Evolutionary conservation across 257 asterid species (phyloP).

Genomic region (Salvia miltiorrhiza): DNA sequence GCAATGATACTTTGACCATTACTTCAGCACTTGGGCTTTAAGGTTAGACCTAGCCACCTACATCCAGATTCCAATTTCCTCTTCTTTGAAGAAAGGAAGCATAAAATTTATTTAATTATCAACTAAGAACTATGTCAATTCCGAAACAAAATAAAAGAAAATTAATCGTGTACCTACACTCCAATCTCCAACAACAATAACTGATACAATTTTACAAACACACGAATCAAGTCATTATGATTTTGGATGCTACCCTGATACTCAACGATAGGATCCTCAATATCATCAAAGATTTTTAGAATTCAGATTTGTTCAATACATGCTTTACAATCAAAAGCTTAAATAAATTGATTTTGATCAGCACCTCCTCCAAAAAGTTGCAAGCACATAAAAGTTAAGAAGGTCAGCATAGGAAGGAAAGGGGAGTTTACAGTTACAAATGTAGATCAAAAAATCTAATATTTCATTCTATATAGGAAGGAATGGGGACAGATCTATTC

Average conservation of each 20-base stretch:
- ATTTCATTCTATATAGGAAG: too few relatives aligned
- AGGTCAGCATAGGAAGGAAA: background rate
- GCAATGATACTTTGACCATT: background rate
- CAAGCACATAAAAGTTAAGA: background rate
- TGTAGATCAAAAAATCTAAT: background rate
- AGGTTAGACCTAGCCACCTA: background rate
- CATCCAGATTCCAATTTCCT: conserved; percentile 1
- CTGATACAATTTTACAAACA: background rate
- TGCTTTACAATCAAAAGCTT: background rate
- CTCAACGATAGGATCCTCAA: background rate
- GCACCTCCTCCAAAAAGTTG: background rate
- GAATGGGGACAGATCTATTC: too few relatives aligned
- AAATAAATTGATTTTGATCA: background rate
- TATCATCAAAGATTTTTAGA: background rate
- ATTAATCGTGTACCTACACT: background rate
- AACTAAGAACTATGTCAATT: background rate
- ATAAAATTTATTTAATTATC: background rate
- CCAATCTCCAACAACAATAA: background rate
- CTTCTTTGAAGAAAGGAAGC: background rate
- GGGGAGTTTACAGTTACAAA: background rate
- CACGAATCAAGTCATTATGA: background rate
- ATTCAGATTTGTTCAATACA: background rate
- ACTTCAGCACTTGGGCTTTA: background rate
- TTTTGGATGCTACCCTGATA: background rate
- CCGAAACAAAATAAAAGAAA: background rate